These are phyloP conservation scores for Boletellus sp. DNA, from an alignment of 1,284 basidiomycete genomes.

Conservation along the genomic window DNA sequence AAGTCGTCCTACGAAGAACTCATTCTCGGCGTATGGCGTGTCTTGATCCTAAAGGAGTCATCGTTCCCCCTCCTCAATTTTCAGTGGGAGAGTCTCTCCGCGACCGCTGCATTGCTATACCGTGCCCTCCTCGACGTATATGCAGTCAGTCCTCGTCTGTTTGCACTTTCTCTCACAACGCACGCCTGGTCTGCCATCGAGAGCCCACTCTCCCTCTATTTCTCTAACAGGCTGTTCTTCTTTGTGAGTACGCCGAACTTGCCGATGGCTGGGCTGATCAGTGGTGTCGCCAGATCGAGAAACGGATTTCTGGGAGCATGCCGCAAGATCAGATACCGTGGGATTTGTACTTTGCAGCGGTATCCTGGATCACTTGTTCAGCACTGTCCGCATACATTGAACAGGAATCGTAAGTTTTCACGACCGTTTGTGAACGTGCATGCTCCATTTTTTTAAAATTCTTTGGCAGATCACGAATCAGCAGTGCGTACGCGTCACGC, in stretches of 20 bases:
- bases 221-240: slow-evolving; percentile 21
- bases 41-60: background rate
- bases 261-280: background rate
- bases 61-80: background rate
- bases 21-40: background rate
- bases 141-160: slow-evolving; percentile 19
- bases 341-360: slow-evolving; percentile 12
- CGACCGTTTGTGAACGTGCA: background rate
- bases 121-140: background rate
- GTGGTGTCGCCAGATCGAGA: slow-evolving; percentile 20
- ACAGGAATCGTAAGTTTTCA: slow-evolving; percentile 15
- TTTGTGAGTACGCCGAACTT: slow-evolving; percentile 12
- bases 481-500: slow-evolving; percentile 11
- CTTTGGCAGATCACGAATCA: slow-evolving; percentile 3
- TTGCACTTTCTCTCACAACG: slow-evolving; percentile 10
- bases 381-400: slow-evolving; percentile 13
- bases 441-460: background rate
- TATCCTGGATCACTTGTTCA: slow-evolving; percentile 15
- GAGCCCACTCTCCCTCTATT: slow-evolving; percentile 17
- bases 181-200: slow-evolving; percentile 24
- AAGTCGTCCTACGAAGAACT: background rate
- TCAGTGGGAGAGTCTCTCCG: background rate
- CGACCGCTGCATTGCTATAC: background rate
- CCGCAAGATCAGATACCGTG: background rate
- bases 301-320: slow-evolving; percentile 5